These are phyloP conservation scores for Candida parachauliodes DNA, from an alignment of 805 yeast genomes.

Conservation along the genomic window DNA sequence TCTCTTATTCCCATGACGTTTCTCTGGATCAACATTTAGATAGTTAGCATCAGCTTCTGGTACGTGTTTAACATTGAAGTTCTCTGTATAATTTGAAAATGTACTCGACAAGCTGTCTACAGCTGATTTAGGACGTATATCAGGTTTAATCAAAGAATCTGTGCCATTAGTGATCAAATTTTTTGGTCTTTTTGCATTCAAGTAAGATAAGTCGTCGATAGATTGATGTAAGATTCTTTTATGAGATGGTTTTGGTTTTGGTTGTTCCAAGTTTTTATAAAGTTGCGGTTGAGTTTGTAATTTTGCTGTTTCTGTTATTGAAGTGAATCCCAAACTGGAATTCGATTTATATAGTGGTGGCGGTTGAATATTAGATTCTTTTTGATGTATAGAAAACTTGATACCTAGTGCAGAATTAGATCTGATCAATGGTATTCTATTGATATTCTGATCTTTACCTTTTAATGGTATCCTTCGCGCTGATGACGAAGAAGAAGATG, in stretches of 20 bases:
- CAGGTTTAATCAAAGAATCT: conserved; percentile 9
- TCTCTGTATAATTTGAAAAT: conserved; percentile 13
- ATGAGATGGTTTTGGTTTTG: conserved; percentile 1
- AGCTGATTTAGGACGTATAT: conserved; percentile 5
- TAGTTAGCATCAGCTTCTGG: conserved; percentile 5
- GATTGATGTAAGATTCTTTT: conserved; percentile 9
- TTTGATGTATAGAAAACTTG: conserved; percentile 1
- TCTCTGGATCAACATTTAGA: conserved; percentile 28
- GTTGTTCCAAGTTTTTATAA: conserved; percentile 1
- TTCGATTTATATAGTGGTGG: conserved; percentile 33
- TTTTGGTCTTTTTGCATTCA: conserved; percentile 6
- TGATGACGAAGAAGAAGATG: background rate
- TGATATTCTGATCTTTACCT: conserved; percentile 35
- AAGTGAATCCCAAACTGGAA: conserved; percentile 35
- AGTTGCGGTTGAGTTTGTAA: background rate
- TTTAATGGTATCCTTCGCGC: conserved; percentile 33
- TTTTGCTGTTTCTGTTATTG: conserved; percentile 6
- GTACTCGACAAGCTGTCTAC: conserved; percentile 12
- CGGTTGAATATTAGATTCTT: conserved; percentile 7
- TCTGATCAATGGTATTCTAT: conserved; percentile 25
- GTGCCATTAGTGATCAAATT: background rate
- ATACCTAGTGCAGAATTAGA: conserved; percentile 21
- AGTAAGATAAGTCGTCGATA: conserved; percentile 10
- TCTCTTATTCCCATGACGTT: conserved; percentile 11
- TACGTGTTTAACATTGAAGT: conserved; percentile 21